A percentile compares a stretch with the other conserved stretches of the same genome.
These are phyloP conservation scores for Penicillium chermesinum DNA, from an alignment of 495 filamentous ascomycete genomes.

Conservation along the genomic window DNA sequence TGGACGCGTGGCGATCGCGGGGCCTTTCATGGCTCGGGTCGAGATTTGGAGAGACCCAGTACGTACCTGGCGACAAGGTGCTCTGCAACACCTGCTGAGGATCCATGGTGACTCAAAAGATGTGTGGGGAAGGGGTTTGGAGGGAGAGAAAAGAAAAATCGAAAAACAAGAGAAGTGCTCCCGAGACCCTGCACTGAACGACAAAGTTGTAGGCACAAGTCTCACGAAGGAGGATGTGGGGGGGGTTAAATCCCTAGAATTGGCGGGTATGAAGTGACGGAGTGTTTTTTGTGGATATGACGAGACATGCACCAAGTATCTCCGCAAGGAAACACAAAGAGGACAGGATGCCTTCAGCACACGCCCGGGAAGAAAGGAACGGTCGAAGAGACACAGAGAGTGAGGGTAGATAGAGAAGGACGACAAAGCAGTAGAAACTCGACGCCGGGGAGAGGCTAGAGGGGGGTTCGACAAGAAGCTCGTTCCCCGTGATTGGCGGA, in stretches of 20 bases:
- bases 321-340: slow-evolving; percentile 25
- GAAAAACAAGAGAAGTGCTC: slow-evolving; percentile 14
- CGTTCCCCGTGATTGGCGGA: not conserved
- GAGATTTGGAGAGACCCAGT: slow-evolving; percentile 5
- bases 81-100: slow-evolving; percentile 82
- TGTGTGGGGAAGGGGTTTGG: slow-evolving; percentile 20
- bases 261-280: slow-evolving; percentile 26
- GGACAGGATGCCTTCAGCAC: slow-evolving; percentile 27
- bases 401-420: not conserved
- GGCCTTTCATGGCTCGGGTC: too few species aligned
- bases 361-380: slow-evolving; percentile 14
- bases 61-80: slow-evolving; percentile 82
- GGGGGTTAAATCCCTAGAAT: not conserved
- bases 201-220: slow-evolving; percentile 9
- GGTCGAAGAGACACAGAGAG: not conserved
- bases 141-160: slow-evolving; percentile 27
- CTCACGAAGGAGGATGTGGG: slow-evolving; percentile 9
- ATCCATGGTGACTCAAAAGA: slow-evolving; percentile 55
- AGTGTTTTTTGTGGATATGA: slow-evolving; percentile 41
- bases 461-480: slow-evolving; percentile 13
- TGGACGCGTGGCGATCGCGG: too few species aligned
- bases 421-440: slow-evolving; percentile 8
- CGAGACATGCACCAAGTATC: slow-evolving; percentile 37
- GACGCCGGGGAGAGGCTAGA: slow-evolving; percentile 11
- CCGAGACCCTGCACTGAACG: slow-evolving; percentile 7